These are phyloP conservation scores for Rhinocladiella mackenziei DNA, from an alignment of 2,329 filamentous ascomycete species.

Conservation along the genomic window DNA sequence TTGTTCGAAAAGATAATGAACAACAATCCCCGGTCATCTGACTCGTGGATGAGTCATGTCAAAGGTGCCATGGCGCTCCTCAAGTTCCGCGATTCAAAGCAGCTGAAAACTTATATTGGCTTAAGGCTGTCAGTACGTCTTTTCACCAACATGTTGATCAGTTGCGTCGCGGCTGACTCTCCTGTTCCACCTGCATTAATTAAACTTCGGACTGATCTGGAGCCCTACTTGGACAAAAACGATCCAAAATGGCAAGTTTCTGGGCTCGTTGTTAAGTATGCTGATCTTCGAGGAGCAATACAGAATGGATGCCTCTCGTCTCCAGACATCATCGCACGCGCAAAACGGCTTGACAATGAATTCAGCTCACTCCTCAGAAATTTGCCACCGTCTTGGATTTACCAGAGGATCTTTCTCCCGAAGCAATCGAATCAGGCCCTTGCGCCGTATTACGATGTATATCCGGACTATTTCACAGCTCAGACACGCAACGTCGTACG, in stretches of 20 bases:
- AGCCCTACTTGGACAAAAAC: conserved; percentile 26
- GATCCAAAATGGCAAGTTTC: conserved; percentile 35
- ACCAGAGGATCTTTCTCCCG: conserved; percentile 10
- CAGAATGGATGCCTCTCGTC: conserved; percentile 16
- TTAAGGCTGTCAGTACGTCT: conserved; percentile 26
- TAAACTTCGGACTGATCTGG: conserved; percentile 35
- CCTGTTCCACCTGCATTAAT: conserved; percentile 42
- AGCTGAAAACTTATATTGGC: conserved; percentile 29
- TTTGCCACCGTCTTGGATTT: conserved; percentile 16
- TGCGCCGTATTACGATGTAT: conserved; percentile 31
- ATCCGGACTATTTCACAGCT: conserved; percentile 31
- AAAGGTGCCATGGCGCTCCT: conserved; percentile 36
- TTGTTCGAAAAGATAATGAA: conserved; percentile 34
- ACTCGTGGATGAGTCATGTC: conserved; percentile 40
- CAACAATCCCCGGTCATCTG: conserved; percentile 13
- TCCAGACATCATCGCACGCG: conserved; percentile 23
- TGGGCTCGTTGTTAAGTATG: conserved; percentile 31
- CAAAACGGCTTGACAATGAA: conserved; percentile 30
- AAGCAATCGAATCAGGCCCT: conserved; percentile 20
- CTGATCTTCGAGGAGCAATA: conserved; percentile 28
- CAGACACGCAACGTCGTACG: conserved; percentile 36
- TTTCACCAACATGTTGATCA: conserved; percentile 33
- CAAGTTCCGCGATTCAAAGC: conserved; percentile 32
- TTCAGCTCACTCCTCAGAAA: conserved; percentile 27
- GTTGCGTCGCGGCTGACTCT: conserved; percentile 29